Evolutionary conservation across 2,329 filamentous ascomycete genomes (phyloP).

Genomic region (Cordyceps cicadae): DNA sequence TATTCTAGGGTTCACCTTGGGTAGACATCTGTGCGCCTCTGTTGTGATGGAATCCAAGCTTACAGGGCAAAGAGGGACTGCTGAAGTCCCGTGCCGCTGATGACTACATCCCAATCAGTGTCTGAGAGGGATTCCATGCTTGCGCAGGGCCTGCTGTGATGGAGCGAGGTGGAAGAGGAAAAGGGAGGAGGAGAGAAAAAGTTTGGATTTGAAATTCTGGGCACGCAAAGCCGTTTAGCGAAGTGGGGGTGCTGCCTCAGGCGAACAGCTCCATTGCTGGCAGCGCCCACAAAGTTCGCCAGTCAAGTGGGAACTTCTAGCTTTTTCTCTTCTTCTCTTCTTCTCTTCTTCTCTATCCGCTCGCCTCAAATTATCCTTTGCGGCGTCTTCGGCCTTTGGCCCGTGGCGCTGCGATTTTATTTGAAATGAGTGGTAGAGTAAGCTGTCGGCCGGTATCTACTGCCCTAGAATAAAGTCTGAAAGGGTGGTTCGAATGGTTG

Average conservation of each 20-base stretch:
- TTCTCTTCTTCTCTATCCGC: conserved; percentile 30
- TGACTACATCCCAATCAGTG: conserved; percentile 70
- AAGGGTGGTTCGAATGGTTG: conserved; percentile 78
- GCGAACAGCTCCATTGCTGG: background rate
- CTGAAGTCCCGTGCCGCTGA: conserved; percentile 68
- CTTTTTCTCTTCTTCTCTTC: too few relatives aligned
- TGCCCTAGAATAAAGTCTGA: conserved; percentile 72
- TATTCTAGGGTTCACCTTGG: conserved; percentile 13
- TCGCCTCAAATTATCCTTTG: conserved; percentile 24
- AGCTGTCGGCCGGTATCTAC: conserved; percentile 73
- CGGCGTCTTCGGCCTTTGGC: conserved; percentile 13
- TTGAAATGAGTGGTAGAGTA: conserved; percentile 54
- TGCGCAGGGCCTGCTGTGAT: conserved; percentile 15
- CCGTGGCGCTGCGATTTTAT: conserved; percentile 48
- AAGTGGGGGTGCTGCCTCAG: conserved; percentile 12
- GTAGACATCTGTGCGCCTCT: background rate
- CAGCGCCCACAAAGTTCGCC: conserved; percentile 7
- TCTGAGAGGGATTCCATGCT: conserved; percentile 67
- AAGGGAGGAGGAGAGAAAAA: conserved; percentile 15
- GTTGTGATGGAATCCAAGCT: conserved; percentile 30
- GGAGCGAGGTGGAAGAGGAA: conserved; percentile 10
- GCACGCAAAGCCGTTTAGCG: background rate
- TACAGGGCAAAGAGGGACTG: conserved; percentile 76
- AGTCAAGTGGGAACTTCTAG: conserved; percentile 1
- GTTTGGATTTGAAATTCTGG: conserved; percentile 6